Base-by-base conservation (phyloP, 805 yeast species). In the Yueomyces sinensis region DNA sequence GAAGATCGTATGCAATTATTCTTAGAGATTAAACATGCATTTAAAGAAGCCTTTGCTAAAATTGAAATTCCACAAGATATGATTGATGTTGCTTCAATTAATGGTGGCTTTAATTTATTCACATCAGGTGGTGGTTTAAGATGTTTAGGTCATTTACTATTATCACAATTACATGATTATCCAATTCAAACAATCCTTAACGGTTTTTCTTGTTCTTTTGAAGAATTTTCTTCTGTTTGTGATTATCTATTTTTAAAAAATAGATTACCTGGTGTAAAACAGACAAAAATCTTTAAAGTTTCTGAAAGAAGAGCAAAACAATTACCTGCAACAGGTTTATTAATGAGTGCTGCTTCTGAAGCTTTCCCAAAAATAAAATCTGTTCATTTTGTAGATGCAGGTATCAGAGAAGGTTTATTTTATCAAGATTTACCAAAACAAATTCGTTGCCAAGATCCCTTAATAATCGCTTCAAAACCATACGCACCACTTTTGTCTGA, bases 51-150 rank as follows among this genome's bases (percentile, higher is more conserved):
- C 0, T 51, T 74, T 27, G 59, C 63, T 23, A 55, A 61, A 22
- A 70, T 78, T 33, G 61, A 61, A 15, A 58, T 77, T 15, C 84
- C 84, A 3, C 49, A 55, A 25, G 65, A 60, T 22, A 56, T 78
- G 46, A 46, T 61, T 9, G 63, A 64, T 17, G 68, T 66, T 34
- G 79, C 82, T 1, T 58, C 60, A 29, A 47, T 46, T 24, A 69
- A 68, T 29, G 78, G 77, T 13, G 86, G 86, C 0, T 71, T 71
- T 44, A 69, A 72, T 41, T 46, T 80, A 29, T 77, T 72, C 48
- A 69, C 78, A 4, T 74, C 82, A 43, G 87, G 87, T 34, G 84
- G 86, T 37, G 87, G 86, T 0, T 61, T 77, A 32, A 63, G 87
- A 45, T 82, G 81, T 3, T 60, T 79, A 37, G 86, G 84, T 1